These are phyloP conservation scores for Aspergillus neoniger DNA, from an alignment of 2,329 filamentous ascomycete genomes.

Conservation along the genomic window DNA sequence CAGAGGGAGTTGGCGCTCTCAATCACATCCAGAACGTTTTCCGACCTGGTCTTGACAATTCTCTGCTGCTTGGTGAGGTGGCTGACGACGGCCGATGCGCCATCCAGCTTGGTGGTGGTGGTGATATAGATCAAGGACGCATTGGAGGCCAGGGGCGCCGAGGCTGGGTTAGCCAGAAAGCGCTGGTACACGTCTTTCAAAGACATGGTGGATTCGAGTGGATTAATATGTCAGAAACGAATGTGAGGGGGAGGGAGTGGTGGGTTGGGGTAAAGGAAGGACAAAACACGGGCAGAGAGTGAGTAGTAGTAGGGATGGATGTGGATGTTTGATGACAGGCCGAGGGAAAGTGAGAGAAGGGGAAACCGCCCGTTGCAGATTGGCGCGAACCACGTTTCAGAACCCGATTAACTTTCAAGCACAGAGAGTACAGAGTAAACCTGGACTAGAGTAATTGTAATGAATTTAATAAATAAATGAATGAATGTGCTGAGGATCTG, in stretches of 20 bases:
- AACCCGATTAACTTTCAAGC: background rate
- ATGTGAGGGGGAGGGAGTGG: slow-evolving; percentile 2
- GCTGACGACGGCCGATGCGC: slow-evolving; percentile 75
- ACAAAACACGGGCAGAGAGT: slow-evolving; percentile 12
- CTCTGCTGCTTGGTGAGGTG: slow-evolving; percentile 72
- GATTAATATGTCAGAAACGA: slow-evolving; percentile 11
- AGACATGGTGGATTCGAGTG: slow-evolving; percentile 36
- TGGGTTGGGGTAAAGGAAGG: slow-evolving; percentile 13
- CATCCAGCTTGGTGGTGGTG: slow-evolving; percentile 73
- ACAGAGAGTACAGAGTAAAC: background rate
- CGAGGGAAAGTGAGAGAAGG: slow-evolving; percentile 6
- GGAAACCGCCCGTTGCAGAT: slow-evolving; percentile 4
- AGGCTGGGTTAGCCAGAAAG: slow-evolving; percentile 69
- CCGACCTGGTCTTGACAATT: slow-evolving; percentile 78
- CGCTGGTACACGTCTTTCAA: slow-evolving; percentile 63
- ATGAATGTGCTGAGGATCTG: too few relatives aligned
- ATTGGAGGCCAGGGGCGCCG: slow-evolving; percentile 63
- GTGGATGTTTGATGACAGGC: slow-evolving; percentile 12
- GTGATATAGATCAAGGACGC: slow-evolving; percentile 85
- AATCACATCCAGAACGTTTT: slow-evolving; percentile 72
- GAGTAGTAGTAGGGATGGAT: slow-evolving; percentile 14
- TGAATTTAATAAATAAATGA: too few relatives aligned
- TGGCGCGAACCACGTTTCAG: slow-evolving; percentile 15
- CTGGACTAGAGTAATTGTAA: too few relatives aligned
- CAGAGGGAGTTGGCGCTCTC: slow-evolving; percentile 71